Evolutionary conservation across 805 yeast species (phyloP), one percentile per base, ranked within the genome.

Genomic region (Suhomyces tanzawaensis): DNA sequence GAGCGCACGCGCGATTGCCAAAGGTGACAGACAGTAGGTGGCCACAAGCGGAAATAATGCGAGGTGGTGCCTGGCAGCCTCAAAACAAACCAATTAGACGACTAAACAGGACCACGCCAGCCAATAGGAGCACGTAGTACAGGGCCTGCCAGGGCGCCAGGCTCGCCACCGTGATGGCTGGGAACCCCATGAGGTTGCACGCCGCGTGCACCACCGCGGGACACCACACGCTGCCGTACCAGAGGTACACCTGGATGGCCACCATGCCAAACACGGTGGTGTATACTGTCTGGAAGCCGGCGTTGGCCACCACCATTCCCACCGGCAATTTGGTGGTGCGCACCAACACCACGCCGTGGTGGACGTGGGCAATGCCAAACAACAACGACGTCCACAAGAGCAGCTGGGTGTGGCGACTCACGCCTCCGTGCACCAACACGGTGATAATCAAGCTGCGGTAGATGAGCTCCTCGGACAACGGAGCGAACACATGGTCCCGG

Each of bases 341-440:
- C 42, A 66, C 66, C 30, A 73, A 46, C 38, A 76, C 81, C 45
- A 40, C 66, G 2, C 77, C 88, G 55, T 87, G 95, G 53, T 87
- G 91, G 16, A 83, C 34, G 58, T 87, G 96, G 0, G 95, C 93
- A 18, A 82, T 49, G 1, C 90, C 89, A 63, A 87, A 87, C 39
- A 79, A 68, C 6, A 78, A 49, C 1, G 95, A 93, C 1, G 85
- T 72, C 45, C 42, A 39, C 23, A 19, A 13, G 7, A 32, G 30
- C 22, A 7, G 18, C 8, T 16, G 22, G 22, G 15, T 13, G 9
- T 7, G 7, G 9, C 8, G 8, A 11, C 29, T 28, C n/a, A 23
- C 24, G 0, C 27, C 18, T 1, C 29, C 26, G 1, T 40, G 17
- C 14, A 40, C 28, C 37, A 47, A 56, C 50, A 40, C 59, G 39